Evolutionary conservation across 2,329 filamentous ascomycete species (phyloP).

Genomic region (Akanthomyces uredinophilus): DNA sequence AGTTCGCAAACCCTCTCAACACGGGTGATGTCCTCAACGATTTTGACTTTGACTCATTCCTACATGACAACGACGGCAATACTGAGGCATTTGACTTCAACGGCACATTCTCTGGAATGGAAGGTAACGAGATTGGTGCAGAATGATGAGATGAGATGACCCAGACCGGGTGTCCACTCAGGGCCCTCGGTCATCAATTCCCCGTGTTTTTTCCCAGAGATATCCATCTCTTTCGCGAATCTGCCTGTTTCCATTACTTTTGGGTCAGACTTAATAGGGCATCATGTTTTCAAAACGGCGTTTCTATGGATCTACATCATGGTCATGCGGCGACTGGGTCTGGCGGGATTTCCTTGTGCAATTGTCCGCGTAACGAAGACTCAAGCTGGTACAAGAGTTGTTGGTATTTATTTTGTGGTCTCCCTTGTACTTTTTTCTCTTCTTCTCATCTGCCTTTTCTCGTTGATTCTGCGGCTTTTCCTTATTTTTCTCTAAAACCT

Average conservation of each 20-base stretch:
- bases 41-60: constrained; percentile 64
- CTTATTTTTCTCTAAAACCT: background rate
- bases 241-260: constrained; percentile 25
- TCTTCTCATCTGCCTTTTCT: constrained; percentile 9
- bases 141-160: constrained; percentile 35
- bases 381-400: constrained; percentile 14
- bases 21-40: constrained; percentile 57
- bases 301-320: constrained; percentile 37
- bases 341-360: constrained; percentile 23
- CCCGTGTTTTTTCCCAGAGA: background rate
- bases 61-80: constrained; percentile 50
- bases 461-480: background rate
- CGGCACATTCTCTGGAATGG: constrained; percentile 46
- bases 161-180: background rate
- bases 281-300: constrained; percentile 33
- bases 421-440: constrained; percentile 14
- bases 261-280: constrained; percentile 34
- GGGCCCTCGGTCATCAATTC: constrained; percentile 9
- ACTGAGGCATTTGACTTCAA: constrained; percentile 51
- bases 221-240: background rate
- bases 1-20: constrained; percentile 50
- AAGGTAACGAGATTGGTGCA: constrained; percentile 53
- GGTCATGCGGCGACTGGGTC: constrained; percentile 35
- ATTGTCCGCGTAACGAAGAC: constrained; percentile 19
- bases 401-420: constrained; percentile 20